A percentile compares a stretch with the other conserved stretches of the same genome.
These are phyloP conservation scores for Spinellus fusiger DNA, from an alignment of 192 early-diverging fungal genomes.

Conservation along the genomic window DNA sequence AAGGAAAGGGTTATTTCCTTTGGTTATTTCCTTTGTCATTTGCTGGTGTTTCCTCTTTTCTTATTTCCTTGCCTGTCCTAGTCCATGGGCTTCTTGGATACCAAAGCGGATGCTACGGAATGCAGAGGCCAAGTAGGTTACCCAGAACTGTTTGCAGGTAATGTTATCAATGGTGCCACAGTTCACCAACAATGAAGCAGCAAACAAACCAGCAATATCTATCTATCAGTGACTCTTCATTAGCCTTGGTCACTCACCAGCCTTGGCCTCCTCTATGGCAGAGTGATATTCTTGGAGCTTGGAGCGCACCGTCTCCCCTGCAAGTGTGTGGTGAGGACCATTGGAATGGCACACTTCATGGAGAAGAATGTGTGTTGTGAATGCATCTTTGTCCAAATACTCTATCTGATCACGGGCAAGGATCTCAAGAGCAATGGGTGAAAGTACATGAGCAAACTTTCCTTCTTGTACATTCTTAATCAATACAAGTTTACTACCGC, in stretches of 20 bases:
- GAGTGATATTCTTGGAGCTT: slow-evolving; percentile 63
- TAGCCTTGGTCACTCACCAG: slow-evolving; percentile 37
- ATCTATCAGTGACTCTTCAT: not conserved
- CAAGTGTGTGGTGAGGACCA: slow-evolving; percentile 55
- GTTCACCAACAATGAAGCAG: slow-evolving; percentile 53
- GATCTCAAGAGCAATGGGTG: slow-evolving; percentile 53
- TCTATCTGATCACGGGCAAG: slow-evolving; percentile 44
- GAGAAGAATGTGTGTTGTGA: slow-evolving; percentile 64
- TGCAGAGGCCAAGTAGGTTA: slow-evolving; percentile 66
- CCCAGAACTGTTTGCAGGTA: slow-evolving; percentile 56
- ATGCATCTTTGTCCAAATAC: slow-evolving; percentile 60
- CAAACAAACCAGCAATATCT: slow-evolving; percentile 65
- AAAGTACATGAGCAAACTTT: slow-evolving; percentile 57
- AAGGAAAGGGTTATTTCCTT: not conserved
- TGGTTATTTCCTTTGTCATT: not conserved
- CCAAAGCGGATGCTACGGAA: slow-evolving; percentile 71
- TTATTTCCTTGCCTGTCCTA: slow-evolving; percentile 56
- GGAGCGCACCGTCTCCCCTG: slow-evolving; percentile 57
- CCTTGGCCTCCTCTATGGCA: slow-evolving; percentile 75
- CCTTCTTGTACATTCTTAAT: slow-evolving; percentile 76
- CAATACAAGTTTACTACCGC: slow-evolving; percentile 63
- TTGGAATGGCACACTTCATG: slow-evolving; percentile 71
- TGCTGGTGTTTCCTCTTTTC: not conserved
- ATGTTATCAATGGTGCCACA: slow-evolving; percentile 52
- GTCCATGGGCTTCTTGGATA: slow-evolving; percentile 61